Evolutionary conservation across 257 asterid species (phyloP), one percentile per base, ranked within the genome.

Genomic region (Craterostigma plantagineum): DNA sequence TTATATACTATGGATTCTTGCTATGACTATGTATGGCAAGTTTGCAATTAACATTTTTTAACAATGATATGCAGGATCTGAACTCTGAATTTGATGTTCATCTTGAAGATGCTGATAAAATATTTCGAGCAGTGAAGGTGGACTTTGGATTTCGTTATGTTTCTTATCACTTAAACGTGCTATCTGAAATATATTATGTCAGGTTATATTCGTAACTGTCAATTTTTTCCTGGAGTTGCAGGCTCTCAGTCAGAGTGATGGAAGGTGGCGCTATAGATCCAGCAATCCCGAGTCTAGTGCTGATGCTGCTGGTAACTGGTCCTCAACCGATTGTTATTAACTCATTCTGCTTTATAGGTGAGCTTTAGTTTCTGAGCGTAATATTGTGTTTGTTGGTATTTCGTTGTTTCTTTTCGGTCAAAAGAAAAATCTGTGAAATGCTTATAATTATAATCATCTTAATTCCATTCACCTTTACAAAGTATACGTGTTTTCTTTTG

Each of bases 201-300:
- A 15, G 39, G 13, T 27, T 42, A 51, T 41, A 12, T 34, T 14
- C 10, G 9, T 27, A 65, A 46, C 41, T 49, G 36, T 60, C 51
- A 18, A 51, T 34, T 54, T 59, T 49, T 44, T 16, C 16, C 57
- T 18, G 12, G 38, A 55, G 56, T 46, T 47, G 67, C 30, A 90
- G 99, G 83, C 92, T 64, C 94, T 90, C 45, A 59, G 99, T 65
- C 95, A 84, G 65, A 90, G 96, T 75, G 99, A 90, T 73, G 96
- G 96, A 60, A 83, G 85, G 66, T 90, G 96, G 96, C 87, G 87
- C 45, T 70, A 74, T 57, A 84, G 68, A 65, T 62, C 92, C 60
- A 69, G 63, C 69, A 77, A 79, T 53, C 90, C 92, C 2, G 79
- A 83, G 59, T 75, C 92, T 53, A 90, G 99, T 55, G 66, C 63